phyloP scores from a whole-genome alignment of 805 yeast species.

The Kodamaea leandrae region DNA sequence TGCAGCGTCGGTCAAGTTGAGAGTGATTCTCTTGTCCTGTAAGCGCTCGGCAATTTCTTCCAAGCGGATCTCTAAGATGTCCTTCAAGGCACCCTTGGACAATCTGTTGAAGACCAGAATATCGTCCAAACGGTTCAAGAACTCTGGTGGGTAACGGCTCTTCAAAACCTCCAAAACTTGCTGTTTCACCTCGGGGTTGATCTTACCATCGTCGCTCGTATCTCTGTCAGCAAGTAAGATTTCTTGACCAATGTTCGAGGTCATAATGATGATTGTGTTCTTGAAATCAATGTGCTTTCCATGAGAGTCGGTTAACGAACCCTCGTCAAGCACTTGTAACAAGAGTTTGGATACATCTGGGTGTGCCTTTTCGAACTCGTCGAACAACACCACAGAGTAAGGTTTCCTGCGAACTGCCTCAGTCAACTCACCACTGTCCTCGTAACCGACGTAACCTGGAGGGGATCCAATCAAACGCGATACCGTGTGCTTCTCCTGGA shows the following conservation, averaged over 20 bases:
- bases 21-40: conserved; percentile 68
- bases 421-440: conserved; percentile 92
- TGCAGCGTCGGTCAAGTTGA: conserved; percentile 57
- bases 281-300: conserved; percentile 93
- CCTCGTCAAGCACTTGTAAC: conserved; percentile 93
- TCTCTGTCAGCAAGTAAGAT: conserved; percentile 64
- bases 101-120: conserved; percentile 90
- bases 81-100: conserved; percentile 68
- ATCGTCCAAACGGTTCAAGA: conserved; percentile 91
- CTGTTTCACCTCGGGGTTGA: conserved; percentile 50
- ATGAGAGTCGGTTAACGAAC: conserved; percentile 89
- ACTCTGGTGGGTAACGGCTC: conserved; percentile 85
- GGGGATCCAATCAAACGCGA: conserved; percentile 95
- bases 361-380: conserved; percentile 97
- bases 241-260: conserved; percentile 95
- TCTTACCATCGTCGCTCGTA: conserved; percentile 58
- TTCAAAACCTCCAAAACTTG: conserved; percentile 69
- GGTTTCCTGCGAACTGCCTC: conserved; percentile 96
- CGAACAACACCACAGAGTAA: conserved; percentile 87
- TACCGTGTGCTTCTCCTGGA: conserved; percentile 90
- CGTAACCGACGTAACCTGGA: conserved; percentile 96
- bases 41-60: conserved; percentile 78
- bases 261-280: conserved; percentile 93
- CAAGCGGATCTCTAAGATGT: conserved; percentile 82
- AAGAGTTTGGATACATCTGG: conserved; percentile 89